phyloP scores from a whole-genome alignment of 257 asterid species.

The Fraxinus pennsylvanica region DNA sequence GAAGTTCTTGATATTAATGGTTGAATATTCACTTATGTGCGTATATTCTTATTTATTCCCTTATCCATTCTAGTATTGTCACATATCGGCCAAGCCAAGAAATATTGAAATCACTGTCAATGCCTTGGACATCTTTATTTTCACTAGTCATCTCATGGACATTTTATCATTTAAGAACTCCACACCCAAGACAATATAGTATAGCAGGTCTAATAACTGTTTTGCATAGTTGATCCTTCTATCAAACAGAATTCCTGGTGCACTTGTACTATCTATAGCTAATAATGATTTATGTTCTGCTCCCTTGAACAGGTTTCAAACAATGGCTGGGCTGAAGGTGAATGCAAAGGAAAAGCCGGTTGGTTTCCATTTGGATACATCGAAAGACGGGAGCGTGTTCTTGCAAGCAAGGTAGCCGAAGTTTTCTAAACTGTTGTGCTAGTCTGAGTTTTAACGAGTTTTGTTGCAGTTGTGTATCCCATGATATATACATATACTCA shows the following conservation, averaged over 20 bases:
- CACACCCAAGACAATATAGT: neutral
- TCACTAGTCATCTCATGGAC: neutral
- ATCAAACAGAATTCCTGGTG: neutral
- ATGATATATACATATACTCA: neutral
- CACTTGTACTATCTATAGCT: neutral
- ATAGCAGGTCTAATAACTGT: neutral
- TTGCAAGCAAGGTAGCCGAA: constrained; percentile 95
- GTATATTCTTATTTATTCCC: neutral
- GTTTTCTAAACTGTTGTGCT: constrained; percentile 49
- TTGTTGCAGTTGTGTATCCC: neutral
- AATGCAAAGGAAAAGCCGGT: constrained; percentile 97
- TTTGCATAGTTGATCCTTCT: neutral
- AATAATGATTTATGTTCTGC: constrained; percentile 4
- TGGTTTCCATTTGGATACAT: constrained; percentile 95
- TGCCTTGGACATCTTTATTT: no score
- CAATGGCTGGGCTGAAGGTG: constrained; percentile 99
- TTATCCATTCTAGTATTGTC: neutral
- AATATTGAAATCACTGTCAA: no score
- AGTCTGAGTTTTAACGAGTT: constrained; percentile 12
- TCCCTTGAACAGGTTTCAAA: constrained; percentile 64
- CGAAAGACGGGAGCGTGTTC: constrained; percentile 93
- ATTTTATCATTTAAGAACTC: neutral
- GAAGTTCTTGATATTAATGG: neutral
- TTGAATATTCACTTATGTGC: neutral
- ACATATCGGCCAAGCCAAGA: neutral